Evolutionary conservation across 2,329 filamentous ascomycete genomes (phyloP), one percentile per base, ranked within the genome.

Genomic region (Colletotrichum sp.): DNA sequence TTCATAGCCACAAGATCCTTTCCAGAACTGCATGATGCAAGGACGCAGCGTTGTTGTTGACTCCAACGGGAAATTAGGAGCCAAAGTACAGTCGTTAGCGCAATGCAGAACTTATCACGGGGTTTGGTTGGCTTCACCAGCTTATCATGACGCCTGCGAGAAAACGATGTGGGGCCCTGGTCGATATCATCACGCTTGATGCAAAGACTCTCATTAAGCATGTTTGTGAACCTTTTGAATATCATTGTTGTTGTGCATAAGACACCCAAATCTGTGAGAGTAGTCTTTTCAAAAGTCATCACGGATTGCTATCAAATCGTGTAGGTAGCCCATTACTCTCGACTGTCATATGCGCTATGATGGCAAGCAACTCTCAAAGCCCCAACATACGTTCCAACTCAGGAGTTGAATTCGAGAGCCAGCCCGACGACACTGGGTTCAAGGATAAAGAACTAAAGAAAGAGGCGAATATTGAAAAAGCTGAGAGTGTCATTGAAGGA

Each of bases 261-360:
- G n/a, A 44, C 10, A 2, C 6, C 44, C n/a, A 12, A 8, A 13
- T 13, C n/a, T 13, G n/a, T 12, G 4, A 49, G 1, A 49, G 1
- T 49, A 5, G 4, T 21, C 9, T 49, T 21, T 10, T 49, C n/a
- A n/a, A 21, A 21, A 49, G 44, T 0, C 5, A 18, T 12, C 0
- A n/a, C 39, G 18, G 18, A 9, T 44, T 44, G 39, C 0, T 12
- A 21, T 49, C n/a, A 21, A 49, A 49, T 6, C 10, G 0, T 21
- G 10, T 21, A 49, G n/a, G 6, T 1, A 49, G 0, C 44, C 44
- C 9, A 49, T 12, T 49, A 49, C n/a, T 13, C 0, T 49, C 1
- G 6, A 21, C 6, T 49, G 44, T 10, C 44, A 49, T 0, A 21
- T 44, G 39, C 39, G 18, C 39, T 6, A 44, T 44, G 18, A 49